Evolutionary conservation across 192 early-diverging fungal genomes (phyloP), one percentile per base, ranked within the genome.

Genomic region (Glomus cerebriforme): DNA sequence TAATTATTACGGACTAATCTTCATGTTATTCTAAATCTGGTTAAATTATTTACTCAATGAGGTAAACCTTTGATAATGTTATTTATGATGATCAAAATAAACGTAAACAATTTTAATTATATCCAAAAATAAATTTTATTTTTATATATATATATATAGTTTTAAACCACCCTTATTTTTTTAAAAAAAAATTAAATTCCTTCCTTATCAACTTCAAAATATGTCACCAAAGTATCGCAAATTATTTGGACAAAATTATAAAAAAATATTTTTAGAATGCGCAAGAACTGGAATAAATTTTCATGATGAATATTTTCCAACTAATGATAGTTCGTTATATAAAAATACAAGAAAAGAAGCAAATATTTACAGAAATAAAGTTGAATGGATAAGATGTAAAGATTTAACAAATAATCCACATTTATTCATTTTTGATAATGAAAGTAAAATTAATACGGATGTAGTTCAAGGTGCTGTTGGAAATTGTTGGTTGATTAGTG

Each of bases 401-500:
- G 49, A 54, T 54, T 54, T 54, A 54, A 54, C 47, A 19, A 19
- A 54, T 54, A 54, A 54, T 54, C 47, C 47, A 15, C 47, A 54
- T 54, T 19, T 54, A 54, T 54, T 54, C 17, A 19, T 19, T 5
- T 54, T 19, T 6, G 17, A 54, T 54, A 54, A 54, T 54, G 47
- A 54, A 15, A 15, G 47, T 17, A 49, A 17, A 54, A 54, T 54
- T 54, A 54, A 54, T 54, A 54, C 47, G 0, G 47, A 54, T 54
- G 47, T 54, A 19, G 17, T 54, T 19, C 47, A 54, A 54, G 47
- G 79, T n/a, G 79, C 75, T 34, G 37, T 80, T 34, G 79, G 79
- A 27, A 64, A 80, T 31, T 78, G 79, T 49, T 80, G 79, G 79
- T 67, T 80, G n/a, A 62, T 77, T 22, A 34, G 58, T 49, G 79